Evolutionary conservation across 352 stramenopile genomes (phyloP), one percentile per base, ranked within the genome.

Genomic region (Globisporangium ultimum): DNA sequence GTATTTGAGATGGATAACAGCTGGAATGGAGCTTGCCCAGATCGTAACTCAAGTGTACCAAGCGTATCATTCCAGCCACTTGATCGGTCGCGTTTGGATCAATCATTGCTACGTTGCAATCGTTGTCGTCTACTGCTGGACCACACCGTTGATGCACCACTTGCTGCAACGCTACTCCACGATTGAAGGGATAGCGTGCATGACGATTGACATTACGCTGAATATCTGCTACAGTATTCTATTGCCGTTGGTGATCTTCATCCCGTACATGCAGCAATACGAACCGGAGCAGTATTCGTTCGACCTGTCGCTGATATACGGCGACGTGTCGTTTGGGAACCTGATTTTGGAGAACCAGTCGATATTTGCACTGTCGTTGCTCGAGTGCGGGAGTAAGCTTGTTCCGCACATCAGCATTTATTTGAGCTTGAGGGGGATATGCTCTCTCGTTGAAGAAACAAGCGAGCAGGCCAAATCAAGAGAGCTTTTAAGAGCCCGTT

Each of bases 381-480:
- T 36, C 17, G 60, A 72, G 40, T 38, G 60, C n/a, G 5, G 64
- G 22, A 67, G 55, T 15, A 72, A 63, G 58, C 42, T 75, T 28
- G 43, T 75, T 0, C 60, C 60, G 7, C 67, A 72, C 20, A 3
- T 69, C 3, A 67, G 56, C 22, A 72, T 71, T 20, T 71, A 65
- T 54, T 10, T 36, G 28, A 36, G 28, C 28, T 36, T 36, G 28
- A 36, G 28, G 8, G 28, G 28, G 28, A 36, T 36, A 6, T 36
- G 28, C 28, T 36, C 28, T 36, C 28, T 36, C 28, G 5, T 36
- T 36, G 28, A 36, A 36, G 28, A 36, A 10, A 36, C 28, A 6
- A 36, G 28, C 28, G 28, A 36, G 28, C 3, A 10, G 28, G 28
- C 4, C 28, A 36, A 36, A 36, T 36, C 28, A 36, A 36, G 28